Evolutionary conservation across 2,329 filamentous ascomycete species (phyloP).

Genomic region (Sporothrix mexicana): DNA sequence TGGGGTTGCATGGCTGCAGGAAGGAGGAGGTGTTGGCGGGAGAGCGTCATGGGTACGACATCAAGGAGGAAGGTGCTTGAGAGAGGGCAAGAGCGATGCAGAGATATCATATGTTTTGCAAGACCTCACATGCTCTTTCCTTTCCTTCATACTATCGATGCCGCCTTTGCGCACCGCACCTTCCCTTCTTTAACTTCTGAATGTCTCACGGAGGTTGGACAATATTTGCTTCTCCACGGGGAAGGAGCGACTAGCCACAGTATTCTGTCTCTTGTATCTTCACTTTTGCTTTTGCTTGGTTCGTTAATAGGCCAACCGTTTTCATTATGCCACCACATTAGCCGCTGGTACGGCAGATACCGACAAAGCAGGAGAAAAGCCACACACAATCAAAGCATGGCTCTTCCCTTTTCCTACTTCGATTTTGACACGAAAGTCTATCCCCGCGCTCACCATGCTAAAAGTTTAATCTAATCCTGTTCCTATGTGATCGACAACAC

Average conservation of each 20-base stretch:
- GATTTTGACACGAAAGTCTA: neutral
- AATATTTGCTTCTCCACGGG: neutral
- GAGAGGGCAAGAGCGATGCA: neutral
- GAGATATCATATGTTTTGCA: neutral
- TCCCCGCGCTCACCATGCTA: neutral
- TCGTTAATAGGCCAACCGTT: neutral
- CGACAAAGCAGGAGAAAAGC: neutral
- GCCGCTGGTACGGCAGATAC: neutral
- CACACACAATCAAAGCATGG: neutral
- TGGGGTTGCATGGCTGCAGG: conserved; percentile 8
- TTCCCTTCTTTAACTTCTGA: neutral
- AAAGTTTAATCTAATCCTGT: neutral
- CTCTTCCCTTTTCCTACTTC: neutral
- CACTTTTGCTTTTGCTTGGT: conserved; percentile 11
- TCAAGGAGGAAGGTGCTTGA: neutral
- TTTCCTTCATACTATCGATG: neutral
- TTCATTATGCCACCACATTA: neutral
- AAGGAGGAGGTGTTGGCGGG: conserved; percentile 2
- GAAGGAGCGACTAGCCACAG: neutral
- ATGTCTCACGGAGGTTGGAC: neutral
- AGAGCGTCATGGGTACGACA: conserved; percentile 2
- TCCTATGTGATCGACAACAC: neutral
- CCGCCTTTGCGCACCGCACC: neutral
- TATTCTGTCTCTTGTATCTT: neutral
- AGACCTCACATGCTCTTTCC: neutral